phyloP scores from a whole-genome alignment of 345 rosid genomes.

The Conringia planisiliqua region DNA sequence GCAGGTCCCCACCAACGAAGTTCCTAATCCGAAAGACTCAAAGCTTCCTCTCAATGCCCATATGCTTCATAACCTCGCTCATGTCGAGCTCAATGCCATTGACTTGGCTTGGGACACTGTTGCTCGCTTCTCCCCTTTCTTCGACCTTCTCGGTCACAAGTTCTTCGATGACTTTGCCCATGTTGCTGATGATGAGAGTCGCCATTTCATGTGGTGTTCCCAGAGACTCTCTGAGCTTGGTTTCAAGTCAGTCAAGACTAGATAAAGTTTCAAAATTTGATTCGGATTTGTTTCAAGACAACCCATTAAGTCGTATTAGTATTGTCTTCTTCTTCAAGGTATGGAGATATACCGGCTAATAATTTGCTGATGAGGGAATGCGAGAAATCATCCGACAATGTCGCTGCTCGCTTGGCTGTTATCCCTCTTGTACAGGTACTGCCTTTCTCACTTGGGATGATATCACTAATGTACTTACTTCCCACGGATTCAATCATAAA shows the following conservation, averaged over 20 bases:
- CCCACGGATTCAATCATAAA: background rate
- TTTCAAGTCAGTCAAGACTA: constrained; percentile 51
- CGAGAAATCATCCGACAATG: constrained; percentile 68
- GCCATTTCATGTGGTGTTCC: constrained; percentile 92
- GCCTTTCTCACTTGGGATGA: background rate
- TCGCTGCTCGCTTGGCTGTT: constrained; percentile 81
- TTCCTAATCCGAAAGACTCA: constrained; percentile 68
- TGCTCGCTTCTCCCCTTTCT: constrained; percentile 76
- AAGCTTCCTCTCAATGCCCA: constrained; percentile 84
- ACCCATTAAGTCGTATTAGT: background rate
- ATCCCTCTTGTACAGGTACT: constrained; percentile 34
- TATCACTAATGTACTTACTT: background rate
- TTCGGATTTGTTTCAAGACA: background rate
- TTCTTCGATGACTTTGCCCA: constrained; percentile 93
- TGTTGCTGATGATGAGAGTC: constrained; percentile 98
- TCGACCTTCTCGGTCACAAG: constrained; percentile 51
- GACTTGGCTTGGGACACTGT: constrained; percentile 99
- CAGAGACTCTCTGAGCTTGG: constrained; percentile 90
- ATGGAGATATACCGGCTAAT: constrained; percentile 97
- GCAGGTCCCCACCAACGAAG: constrained; percentile 74
- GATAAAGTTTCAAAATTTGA: background rate
- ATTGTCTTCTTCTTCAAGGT: constrained; percentile 38
- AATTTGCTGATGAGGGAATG: constrained; percentile 88
- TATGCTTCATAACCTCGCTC: constrained; percentile 92
- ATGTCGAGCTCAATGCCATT: constrained; percentile 91